phyloP scores from a whole-genome alignment of 805 yeast genomes.

The Yarrowia alimentaria region DNA sequence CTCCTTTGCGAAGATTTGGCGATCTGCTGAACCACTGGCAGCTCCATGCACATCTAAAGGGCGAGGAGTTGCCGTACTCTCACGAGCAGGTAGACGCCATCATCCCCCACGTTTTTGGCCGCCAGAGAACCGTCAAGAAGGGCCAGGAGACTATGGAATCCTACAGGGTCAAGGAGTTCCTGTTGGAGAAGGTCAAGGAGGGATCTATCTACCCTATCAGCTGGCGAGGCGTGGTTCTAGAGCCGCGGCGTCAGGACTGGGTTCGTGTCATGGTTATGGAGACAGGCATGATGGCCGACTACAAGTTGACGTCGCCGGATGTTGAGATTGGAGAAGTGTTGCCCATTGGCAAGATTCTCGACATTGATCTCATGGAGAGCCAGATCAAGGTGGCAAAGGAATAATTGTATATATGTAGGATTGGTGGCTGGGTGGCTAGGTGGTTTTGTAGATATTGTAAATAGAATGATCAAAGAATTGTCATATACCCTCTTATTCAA shows the following conservation, averaged over 20 bases:
- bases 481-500: too few relatives aligned
- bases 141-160: slow-evolving; percentile 18
- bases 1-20: slow-evolving; percentile 81
- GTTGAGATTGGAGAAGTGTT: slow-evolving; percentile 9
- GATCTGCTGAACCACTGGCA: slow-evolving; percentile 84
- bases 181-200: background rate
- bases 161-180: slow-evolving; percentile 8
- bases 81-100: background rate
- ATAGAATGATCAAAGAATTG: too few relatives aligned
- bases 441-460: too few relatives aligned
- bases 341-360: background rate
- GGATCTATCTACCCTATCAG: slow-evolving; percentile 3
- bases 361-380: slow-evolving; percentile 14
- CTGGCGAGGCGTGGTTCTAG: slow-evolving; percentile 9
- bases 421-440: too few relatives aligned
- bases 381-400: slow-evolving; percentile 4
- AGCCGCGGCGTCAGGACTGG: background rate
- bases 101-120: slow-evolving; percentile 17
- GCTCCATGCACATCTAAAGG: slow-evolving; percentile 47
- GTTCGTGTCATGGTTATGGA: slow-evolving; percentile 23
- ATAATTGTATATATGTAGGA: background rate
- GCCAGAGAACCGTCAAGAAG: slow-evolving; percentile 7
- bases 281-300: slow-evolving; percentile 9
- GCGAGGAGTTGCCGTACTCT: slow-evolving; percentile 28
- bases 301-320: background rate